Evolutionary conservation across 805 yeast genomes (phyloP).

Genomic region (Priceomyces medius): DNA sequence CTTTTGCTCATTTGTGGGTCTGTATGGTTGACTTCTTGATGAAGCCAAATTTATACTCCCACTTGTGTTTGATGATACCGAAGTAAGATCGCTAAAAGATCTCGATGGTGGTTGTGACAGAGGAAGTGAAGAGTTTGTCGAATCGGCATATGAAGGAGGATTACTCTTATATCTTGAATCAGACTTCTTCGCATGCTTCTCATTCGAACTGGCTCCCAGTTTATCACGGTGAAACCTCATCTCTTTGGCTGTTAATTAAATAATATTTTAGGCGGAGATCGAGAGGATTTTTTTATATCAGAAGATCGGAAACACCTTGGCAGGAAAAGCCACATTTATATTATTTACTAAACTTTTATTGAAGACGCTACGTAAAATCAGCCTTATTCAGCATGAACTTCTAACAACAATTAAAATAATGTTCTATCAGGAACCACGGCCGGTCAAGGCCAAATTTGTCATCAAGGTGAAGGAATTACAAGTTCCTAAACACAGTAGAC

Average conservation of each 20-base stretch:
- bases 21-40: constrained; percentile 25
- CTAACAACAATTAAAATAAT: constrained; percentile 7
- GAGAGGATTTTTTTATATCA: too few species aligned
- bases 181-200: not conserved
- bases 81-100: not conserved
- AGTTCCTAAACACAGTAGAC: constrained; percentile 49
- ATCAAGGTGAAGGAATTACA: constrained; percentile 46
- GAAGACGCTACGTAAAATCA: too few species aligned
- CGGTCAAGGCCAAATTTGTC: constrained; percentile 50
- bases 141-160: constrained; percentile 7
- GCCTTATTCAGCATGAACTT: constrained; percentile 1
- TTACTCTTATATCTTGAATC: not conserved
- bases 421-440: constrained; percentile 48
- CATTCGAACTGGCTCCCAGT: not conserved
- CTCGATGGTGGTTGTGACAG: constrained; percentile 1
- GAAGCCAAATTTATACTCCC: not conserved
- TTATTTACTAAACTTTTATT: too few species aligned
- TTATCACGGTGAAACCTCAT: not conserved
- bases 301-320: too few species aligned
- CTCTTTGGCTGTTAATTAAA: not conserved
- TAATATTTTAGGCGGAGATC: not conserved
- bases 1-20: constrained; percentile 36
- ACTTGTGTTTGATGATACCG: constrained; percentile 4
- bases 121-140: constrained; percentile 3
- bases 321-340: too few species aligned